Base-by-base conservation (phyloP, 345 rosid genomes). In the Melaleuca alternifolia region DNA sequence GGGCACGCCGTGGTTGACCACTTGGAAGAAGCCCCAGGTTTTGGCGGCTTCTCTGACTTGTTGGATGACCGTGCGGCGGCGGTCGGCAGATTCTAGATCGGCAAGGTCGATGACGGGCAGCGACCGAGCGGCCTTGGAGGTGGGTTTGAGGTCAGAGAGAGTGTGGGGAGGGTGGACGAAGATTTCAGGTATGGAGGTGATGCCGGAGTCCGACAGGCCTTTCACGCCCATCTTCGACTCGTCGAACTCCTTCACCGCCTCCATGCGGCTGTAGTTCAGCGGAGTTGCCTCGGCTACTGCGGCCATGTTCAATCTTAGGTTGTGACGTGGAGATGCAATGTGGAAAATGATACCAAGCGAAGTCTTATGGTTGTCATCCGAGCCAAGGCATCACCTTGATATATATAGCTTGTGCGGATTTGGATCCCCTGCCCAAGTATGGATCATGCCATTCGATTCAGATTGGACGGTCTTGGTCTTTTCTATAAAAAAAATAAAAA, bases 1-100 rank as follows among this genome's bases (percentile, higher is more conserved):
- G 1, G 88, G 86, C 77, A 89, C 82, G 7, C 89, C 93, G 24
- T 91, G 91, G 85, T 89, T 91, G 88, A 88, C 82, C 59, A 91
- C 89, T 53, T 89, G 92, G 50, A 89, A 91, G 86, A 91, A 91
- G 23, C 90, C 90, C 91, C 89, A 88, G 21, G 85, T 83, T 15
- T 10, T 37, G 1, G 89, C 91, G 2, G 91, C 91, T 51, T 86
- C 86, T 41, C 83, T 85, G 30, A 91, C 76, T 50, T 84, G 77
- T 14, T 28, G 6, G 5, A 91, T 44, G 46, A 44, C n/a, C 41
- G 46, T 18, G 15, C 83, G 59, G 6, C 91, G 86, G 37, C 65
- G 57, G 16, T 51, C 51, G 2, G 53, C 11, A 11, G 87, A 85
- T 37, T 76, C 50, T 1, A 86, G 37, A 62, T 59, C 33, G 75